Percentiles rank a stretch among this genome's conserved stretches.
Conservation (phyloP, 768 basidiomycete species). For the Coprinopsis strossmayeri region DNA sequence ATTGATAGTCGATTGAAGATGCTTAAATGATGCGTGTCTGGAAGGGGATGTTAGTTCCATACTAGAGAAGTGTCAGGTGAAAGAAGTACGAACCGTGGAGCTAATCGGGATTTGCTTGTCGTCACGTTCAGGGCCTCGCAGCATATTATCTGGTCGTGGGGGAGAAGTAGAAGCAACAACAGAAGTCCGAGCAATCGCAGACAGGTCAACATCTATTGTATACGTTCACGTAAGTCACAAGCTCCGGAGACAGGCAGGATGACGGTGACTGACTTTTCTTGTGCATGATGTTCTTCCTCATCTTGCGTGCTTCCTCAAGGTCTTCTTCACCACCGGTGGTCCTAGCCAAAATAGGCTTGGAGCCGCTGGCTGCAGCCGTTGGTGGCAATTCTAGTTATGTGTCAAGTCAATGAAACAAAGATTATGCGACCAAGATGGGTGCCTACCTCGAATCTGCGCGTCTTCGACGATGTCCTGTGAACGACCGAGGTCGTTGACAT, state of each 20-base stretch:
- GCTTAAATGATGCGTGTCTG: neutral
- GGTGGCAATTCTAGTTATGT: conserved; percentile 3
- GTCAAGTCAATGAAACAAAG: no score
- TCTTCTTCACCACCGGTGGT: conserved; percentile 46
- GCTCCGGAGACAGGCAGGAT: conserved; percentile 10
- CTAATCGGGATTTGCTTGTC: neutral
- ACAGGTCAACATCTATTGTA: conserved; percentile 47
- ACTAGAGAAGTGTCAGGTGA: neutral
- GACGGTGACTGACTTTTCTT: conserved; percentile 44
- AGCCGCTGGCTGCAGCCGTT: conserved; percentile 22
- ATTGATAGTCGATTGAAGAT: neutral
- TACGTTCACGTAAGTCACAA: conserved; percentile 2
- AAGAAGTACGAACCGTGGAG: neutral
- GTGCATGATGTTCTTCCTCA: conserved; percentile 73
- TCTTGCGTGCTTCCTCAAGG: conserved; percentile 50
- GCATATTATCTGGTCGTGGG: conserved; percentile 10
- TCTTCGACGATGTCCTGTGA: conserved; percentile 10
- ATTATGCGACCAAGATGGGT: no score
- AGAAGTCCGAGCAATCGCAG: conserved; percentile 79
- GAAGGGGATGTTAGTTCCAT: neutral
- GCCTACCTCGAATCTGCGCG: neutral
- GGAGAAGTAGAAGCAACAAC: conserved; percentile 59
- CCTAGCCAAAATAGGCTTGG: conserved; percentile 1
- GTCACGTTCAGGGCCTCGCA: neutral
- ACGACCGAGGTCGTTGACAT: conserved; percentile 30